Base-by-base conservation (phyloP, 2,329 filamentous ascomycete genomes). In the Neopestalotiopsis sp. region DNA sequence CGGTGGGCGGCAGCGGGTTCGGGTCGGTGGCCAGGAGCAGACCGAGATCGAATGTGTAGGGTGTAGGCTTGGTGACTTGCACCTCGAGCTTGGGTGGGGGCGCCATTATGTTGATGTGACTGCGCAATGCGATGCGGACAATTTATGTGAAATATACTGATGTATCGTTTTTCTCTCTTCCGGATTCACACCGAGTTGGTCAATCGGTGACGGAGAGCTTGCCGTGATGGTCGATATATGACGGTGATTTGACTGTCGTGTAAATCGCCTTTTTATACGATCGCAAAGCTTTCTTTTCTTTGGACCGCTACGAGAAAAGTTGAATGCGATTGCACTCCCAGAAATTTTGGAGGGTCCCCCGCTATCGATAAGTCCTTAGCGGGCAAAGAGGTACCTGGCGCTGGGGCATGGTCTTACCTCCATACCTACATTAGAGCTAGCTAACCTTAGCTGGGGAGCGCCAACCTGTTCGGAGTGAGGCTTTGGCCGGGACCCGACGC, bases 11-110 rank as follows among this genome's bases (percentile, higher is more conserved):
- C 61, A 79, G 74, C 28, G 95, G 94, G 82, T 98, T 98, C 52
- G 94, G 89, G 82, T 98, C 96, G 78, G 91, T 91, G 58, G 69
- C 66, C 4, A 70, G 69, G 17, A 68, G 64, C 28, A 66, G 68
- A 7, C 70, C 85, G n/a, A 98, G 91, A 80, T 98, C 94, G 84
- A 97, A 98, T 74, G 90, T 94, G 85, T 97, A 97, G 10, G 95
- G 94, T 6, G 92, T 97, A 4, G 94, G 91, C 82, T 97, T 97
- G 70, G 91, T 86, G 77, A 94, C 92, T 17, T 86, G 88, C 71
- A 92, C 85, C 59, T 89, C 87, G 69, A 90, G 83, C 76, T 88
- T 88, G 70, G 82, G 79, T 71, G 71, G 68, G 65, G 70, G 30
- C 63, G 71, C 66, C 73, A 70, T 74, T 59, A 9, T 40, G 30